Conservation (phyloP, 805 yeast genomes). For the Candida rishiriensis region DNA sequence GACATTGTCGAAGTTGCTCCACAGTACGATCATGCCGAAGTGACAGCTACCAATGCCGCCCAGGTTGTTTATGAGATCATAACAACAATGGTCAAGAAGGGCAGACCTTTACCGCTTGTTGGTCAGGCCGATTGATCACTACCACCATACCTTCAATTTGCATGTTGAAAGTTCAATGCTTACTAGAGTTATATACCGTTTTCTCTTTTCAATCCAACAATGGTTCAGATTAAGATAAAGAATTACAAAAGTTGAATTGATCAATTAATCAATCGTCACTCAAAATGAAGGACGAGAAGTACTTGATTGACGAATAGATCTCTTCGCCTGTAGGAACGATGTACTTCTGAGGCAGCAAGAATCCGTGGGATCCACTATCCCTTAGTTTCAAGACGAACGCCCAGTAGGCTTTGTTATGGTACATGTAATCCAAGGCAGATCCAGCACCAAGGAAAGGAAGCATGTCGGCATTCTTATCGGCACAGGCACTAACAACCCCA, state of each 20-base stretch:
- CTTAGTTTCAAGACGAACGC: conserved; percentile 79
- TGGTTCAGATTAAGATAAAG: too few relatives aligned
- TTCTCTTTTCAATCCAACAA: too few relatives aligned
- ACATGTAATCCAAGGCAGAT: conserved; percentile 77
- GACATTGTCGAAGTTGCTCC: conserved; percentile 62
- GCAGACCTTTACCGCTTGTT: conserved; percentile 20
- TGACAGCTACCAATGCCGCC: conserved; percentile 66
- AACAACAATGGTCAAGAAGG: conserved; percentile 68
- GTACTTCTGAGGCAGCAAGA: conserved; percentile 63
- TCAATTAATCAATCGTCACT: conserved; percentile 14
- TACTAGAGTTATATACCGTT: too few relatives aligned
- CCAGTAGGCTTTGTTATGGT: conserved; percentile 76
- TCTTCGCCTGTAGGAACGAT: conserved; percentile 78
- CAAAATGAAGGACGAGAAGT: conserved; percentile 54
- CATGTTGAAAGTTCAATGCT: too few relatives aligned
- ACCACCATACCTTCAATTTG: too few relatives aligned
- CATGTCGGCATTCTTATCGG: conserved; percentile 71
- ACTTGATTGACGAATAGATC: conserved; percentile 60
- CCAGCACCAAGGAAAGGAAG: conserved; percentile 77
- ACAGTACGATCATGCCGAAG: conserved; percentile 58
- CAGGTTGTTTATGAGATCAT: conserved; percentile 67
- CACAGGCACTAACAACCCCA: conserved; percentile 71
- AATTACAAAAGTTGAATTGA: too few relatives aligned
- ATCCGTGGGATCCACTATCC: conserved; percentile 81
- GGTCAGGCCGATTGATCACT: not conserved